A percentile compares a stretch with the other conserved stretches of the same genome.
These are phyloP conservation scores for Corymbia maculata DNA, from an alignment of 345 rosid genomes.

Conservation along the genomic window DNA sequence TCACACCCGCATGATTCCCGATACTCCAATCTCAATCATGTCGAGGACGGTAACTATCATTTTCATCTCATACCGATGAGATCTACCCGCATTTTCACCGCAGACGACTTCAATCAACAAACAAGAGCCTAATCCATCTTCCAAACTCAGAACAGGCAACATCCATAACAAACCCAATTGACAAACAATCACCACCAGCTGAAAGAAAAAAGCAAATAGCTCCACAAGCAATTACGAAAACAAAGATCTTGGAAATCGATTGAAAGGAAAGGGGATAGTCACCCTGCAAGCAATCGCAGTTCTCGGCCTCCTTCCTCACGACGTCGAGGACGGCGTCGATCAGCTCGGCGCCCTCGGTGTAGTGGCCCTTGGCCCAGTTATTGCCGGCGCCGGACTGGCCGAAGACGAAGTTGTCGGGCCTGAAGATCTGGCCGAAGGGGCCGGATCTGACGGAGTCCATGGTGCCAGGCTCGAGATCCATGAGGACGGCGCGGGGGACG, in stretches of 20 bases:
- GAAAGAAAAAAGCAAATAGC: too few species aligned
- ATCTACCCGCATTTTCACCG: not conserved
- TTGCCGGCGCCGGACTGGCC: slow-evolving; percentile 10
- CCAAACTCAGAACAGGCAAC: not conserved
- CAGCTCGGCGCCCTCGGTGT: slow-evolving; percentile 9
- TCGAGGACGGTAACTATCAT: not conserved
- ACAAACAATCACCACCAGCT: too few species aligned
- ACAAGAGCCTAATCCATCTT: not conserved
- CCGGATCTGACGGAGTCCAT: slow-evolving; percentile 8
- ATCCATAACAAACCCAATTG: not conserved
- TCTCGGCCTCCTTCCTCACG: slow-evolving; percentile 7
- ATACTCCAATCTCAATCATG: not conserved
- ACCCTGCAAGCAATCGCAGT: slow-evolving; percentile 8
- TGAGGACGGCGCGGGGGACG: slow-evolving; percentile 14
- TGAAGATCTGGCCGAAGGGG: slow-evolving; percentile 7
- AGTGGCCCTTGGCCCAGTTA: slow-evolving; percentile 7
- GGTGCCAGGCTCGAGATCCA: slow-evolving; percentile 11
- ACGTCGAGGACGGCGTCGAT: slow-evolving; percentile 6
- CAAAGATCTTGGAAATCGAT: not conserved
- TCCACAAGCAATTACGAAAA: not conserved
- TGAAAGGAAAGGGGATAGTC: not conserved
- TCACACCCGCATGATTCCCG: not conserved
- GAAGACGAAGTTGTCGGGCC: slow-evolving; percentile 9
- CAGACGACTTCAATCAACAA: not conserved
- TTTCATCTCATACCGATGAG: not conserved